phyloP scores from a whole-genome alignment of 331 rosid species.

The Quercus lobata region DNA sequence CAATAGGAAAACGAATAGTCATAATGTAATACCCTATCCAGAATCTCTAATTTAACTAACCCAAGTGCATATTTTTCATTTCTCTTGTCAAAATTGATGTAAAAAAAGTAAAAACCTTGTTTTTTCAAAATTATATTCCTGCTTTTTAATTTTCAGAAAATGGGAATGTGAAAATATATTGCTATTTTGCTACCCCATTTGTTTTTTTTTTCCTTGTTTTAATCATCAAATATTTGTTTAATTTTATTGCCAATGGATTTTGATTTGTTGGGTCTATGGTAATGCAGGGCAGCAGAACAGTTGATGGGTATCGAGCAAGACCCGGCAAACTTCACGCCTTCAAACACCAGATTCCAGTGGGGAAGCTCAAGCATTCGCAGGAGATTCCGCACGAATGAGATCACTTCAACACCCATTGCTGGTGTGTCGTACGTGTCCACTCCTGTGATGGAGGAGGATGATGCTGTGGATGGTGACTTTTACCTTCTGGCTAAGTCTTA shows the following conservation, averaged over 20 bases:
- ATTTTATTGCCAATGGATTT: background rate
- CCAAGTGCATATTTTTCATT: background rate
- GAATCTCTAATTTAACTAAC: background rate
- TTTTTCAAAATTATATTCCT: background rate
- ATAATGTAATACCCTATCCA: background rate
- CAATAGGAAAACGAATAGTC: background rate
- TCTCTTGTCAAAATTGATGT: background rate
- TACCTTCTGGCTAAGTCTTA: conserved; percentile 80
- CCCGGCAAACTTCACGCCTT: conserved; percentile 83
- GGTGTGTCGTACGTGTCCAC: conserved; percentile 75
- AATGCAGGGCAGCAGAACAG: conserved; percentile 82
- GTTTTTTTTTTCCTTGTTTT: no score
- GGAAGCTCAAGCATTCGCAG: conserved; percentile 92
- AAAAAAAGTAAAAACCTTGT: background rate
- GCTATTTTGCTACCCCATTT: background rate
- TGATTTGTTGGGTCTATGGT: background rate
- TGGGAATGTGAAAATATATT: background rate
- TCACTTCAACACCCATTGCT: conserved; percentile 47
- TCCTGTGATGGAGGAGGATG: conserved; percentile 91
- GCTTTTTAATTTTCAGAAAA: no score
- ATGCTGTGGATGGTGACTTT: conserved; percentile 61
- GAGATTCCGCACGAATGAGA: conserved; percentile 59
- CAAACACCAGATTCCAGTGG: conserved; percentile 90
- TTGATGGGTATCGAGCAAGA: conserved; percentile 79
- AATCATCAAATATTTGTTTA: background rate